A percentile compares a stretch with the other conserved stretches of the same genome.
Conservation (phyloP, 371 early-diverging fungal species). For the Haplosporangium sp. region DNA sequence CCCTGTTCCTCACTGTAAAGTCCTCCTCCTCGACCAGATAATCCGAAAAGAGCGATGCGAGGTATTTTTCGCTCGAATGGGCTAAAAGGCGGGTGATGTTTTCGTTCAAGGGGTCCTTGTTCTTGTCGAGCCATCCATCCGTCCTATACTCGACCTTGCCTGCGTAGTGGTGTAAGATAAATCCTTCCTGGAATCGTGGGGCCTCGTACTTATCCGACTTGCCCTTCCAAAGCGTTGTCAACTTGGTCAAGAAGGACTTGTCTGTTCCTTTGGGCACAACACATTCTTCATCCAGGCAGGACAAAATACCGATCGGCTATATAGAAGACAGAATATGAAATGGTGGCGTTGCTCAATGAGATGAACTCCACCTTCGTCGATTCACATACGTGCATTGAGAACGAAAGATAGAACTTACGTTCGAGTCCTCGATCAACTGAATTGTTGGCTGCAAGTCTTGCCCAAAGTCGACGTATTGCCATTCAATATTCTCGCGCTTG, state of each 20-base stretch:
- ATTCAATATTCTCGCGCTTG: constrained; percentile 96
- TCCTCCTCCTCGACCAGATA: constrained; percentile 71
- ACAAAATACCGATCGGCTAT: constrained; percentile 97
- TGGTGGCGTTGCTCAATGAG: too few species aligned
- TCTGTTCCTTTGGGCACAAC: constrained; percentile 98
- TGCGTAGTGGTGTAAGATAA: constrained; percentile 98
- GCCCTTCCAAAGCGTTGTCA: constrained; percentile 89
- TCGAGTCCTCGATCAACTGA: constrained; percentile 96
- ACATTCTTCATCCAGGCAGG: constrained; percentile 99
- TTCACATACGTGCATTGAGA: too few species aligned
- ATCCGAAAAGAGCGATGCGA: constrained; percentile 87
- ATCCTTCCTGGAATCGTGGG: constrained; percentile 92
- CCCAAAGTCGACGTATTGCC: constrained; percentile 99
- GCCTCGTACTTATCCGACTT: constrained; percentile 90
- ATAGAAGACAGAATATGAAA: neutral
- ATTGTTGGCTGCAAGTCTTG: constrained; percentile 99
- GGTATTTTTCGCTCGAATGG: constrained; percentile 81
- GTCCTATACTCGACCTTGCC: constrained; percentile 97
- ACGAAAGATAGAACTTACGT: constrained; percentile 60
- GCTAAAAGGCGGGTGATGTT: constrained; percentile 92
- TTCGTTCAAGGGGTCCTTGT: constrained; percentile 99
- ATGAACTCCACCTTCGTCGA: too few species aligned
- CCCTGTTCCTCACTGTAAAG: constrained; percentile 54
- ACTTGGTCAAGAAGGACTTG: constrained; percentile 95
- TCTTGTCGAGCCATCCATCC: constrained; percentile 98